Conservation (phyloP, 2,329 filamentous ascomycete genomes). For the Thermothelomyces thermophilus region DNA sequence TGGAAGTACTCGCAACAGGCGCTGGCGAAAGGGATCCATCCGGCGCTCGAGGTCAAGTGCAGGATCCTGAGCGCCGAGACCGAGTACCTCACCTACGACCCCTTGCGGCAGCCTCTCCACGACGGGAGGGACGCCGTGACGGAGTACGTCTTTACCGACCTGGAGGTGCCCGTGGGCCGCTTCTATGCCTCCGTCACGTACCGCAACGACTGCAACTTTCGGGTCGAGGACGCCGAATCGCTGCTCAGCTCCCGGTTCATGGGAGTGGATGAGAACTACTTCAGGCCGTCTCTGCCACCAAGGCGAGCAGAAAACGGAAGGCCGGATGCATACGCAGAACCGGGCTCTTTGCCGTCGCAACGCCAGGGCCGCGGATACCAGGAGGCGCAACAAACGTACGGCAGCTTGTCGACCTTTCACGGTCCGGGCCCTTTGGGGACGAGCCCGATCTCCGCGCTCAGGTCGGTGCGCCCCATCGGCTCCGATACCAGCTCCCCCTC, state of each 20-base stretch:
- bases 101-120: constrained; percentile 63
- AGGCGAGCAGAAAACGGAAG: constrained; percentile 30
- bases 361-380: constrained; percentile 40
- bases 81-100: constrained; percentile 54
- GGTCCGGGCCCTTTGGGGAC: constrained; percentile 70
- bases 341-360: constrained; percentile 69
- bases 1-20: constrained; percentile 76
- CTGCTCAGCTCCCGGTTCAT: constrained; percentile 89
- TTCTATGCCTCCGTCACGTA: constrained; percentile 78
- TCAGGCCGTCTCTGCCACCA: constrained; percentile 67
- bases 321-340: constrained; percentile 41
- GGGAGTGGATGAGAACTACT: constrained; percentile 81
- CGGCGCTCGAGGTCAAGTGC: constrained; percentile 67
- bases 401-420: constrained; percentile 84
- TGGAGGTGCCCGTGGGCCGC: constrained; percentile 79
- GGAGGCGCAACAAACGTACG: constrained; percentile 74
- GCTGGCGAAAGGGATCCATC: constrained; percentile 63
- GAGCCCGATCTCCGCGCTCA: constrained; percentile 78
- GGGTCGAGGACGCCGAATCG: constrained; percentile 84
- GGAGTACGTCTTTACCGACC: constrained; percentile 72
- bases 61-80: constrained; percentile 62
- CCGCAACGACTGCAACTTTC: constrained; percentile 82
- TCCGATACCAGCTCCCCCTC: constrained; percentile 57
- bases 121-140: constrained; percentile 61
- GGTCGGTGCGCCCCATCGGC: constrained; percentile 56